Evolutionary conservation across 2,329 filamentous ascomycete genomes (phyloP).

Genomic region (Hymenoscyphus fraxineus): DNA sequence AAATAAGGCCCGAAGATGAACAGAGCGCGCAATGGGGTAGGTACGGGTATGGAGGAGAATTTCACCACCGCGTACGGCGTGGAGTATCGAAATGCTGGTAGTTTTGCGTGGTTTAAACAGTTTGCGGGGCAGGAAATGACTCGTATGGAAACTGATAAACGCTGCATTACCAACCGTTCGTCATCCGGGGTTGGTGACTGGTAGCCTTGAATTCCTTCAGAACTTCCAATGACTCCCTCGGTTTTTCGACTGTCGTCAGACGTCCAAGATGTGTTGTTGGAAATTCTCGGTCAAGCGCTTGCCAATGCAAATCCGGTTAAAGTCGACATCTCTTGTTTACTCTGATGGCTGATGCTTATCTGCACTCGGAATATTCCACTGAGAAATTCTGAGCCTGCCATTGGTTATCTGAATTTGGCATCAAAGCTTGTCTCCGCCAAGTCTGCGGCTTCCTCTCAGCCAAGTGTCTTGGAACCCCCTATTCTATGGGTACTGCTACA

Average conservation of each 20-base stretch:
- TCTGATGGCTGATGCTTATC: background rate
- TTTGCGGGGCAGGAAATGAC: background rate
- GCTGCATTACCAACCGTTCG: background rate
- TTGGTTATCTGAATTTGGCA: background rate
- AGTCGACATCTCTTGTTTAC: background rate
- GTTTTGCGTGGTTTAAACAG: background rate
- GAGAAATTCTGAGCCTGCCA: background rate
- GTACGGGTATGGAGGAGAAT: background rate
- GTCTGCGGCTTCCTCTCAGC: background rate
- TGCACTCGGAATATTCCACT: background rate
- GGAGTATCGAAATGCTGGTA: background rate
- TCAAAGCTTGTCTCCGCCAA: background rate
- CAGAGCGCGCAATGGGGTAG: constrained; percentile 1
- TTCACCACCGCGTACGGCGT: background rate
- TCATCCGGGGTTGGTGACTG: background rate
- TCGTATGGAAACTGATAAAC: background rate
- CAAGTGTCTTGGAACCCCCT: background rate
- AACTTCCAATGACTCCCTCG: background rate
- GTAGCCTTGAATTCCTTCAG: background rate
- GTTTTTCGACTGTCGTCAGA: background rate
- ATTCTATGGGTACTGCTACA: too few species aligned
- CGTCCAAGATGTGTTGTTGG: background rate
- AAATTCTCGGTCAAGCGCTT: background rate
- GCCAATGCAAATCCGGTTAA: background rate
- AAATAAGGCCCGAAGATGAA: background rate